phyloP scores from a whole-genome alignment of 2,329 filamentous ascomycete genomes.

The Orbilia quercus region DNA sequence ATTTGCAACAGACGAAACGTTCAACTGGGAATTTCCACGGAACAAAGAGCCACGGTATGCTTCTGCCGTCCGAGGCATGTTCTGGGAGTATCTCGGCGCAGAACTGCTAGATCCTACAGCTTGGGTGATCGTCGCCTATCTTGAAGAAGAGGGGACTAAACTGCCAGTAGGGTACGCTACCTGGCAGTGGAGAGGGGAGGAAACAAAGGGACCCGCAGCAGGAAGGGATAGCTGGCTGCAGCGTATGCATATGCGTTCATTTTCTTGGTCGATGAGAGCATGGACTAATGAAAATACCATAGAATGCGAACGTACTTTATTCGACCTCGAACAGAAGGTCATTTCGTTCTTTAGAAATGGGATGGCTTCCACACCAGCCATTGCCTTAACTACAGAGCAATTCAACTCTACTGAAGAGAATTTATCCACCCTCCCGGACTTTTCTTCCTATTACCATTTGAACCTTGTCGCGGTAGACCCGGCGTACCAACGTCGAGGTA shows the following conservation, averaged over 20 bases:
- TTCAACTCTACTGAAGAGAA: constrained; percentile 14
- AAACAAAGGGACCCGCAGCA: constrained; percentile 1
- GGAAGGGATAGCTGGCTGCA: constrained; percentile 30
- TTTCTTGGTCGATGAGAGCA: no score
- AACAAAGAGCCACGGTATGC: constrained; percentile 14
- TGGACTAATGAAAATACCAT: neutral
- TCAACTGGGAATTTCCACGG: constrained; percentile 25
- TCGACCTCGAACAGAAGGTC: constrained; percentile 16
- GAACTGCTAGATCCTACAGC: constrained; percentile 22
- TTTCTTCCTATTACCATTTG: constrained; percentile 31
- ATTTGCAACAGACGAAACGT: constrained; percentile 26
- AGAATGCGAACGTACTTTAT: constrained; percentile 34
- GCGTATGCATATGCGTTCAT: constrained; percentile 10
- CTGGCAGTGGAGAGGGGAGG: constrained; percentile 25
- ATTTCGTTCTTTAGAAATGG: constrained; percentile 26
- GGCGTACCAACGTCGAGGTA: constrained; percentile 31
- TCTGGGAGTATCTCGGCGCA: constrained; percentile 12
- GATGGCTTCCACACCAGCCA: constrained; percentile 21
- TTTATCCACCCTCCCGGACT: constrained; percentile 8
- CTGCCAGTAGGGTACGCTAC: constrained; percentile 20
- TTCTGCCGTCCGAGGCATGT: constrained; percentile 10
- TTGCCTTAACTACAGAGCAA: constrained; percentile 15
- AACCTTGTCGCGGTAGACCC: constrained; percentile 39
- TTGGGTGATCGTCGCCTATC: constrained; percentile 38
- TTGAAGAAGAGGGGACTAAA: constrained; percentile 1